Evolutionary conservation across 768 basidiomycete genomes (phyloP).

Genomic region (Coprinellus micaceus): DNA sequence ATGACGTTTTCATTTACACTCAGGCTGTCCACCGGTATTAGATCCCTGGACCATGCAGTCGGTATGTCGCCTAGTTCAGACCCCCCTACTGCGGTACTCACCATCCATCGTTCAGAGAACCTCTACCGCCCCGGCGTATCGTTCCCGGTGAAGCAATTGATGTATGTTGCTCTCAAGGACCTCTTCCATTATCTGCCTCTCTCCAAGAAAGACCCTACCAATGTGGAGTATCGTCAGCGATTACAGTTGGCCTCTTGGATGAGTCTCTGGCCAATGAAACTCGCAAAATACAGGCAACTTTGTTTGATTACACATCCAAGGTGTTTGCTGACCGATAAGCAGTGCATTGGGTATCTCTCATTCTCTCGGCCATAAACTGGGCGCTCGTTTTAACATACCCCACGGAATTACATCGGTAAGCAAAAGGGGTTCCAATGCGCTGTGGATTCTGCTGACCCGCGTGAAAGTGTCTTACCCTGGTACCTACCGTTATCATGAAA

Average conservation of each 20-base stretch:
- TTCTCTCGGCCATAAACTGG: conserved; percentile 68
- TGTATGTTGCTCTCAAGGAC: conserved; percentile 63
- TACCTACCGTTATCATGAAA: conserved; percentile 58
- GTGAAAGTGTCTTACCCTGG: conserved; percentile 65
- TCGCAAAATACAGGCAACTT: conserved; percentile 51
- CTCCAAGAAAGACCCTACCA: conserved; percentile 55
- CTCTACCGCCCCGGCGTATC: conserved; percentile 57
- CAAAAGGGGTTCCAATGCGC: conserved; percentile 1
- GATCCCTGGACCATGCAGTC: conserved; percentile 76
- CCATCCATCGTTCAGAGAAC: conserved; percentile 39
- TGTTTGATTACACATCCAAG: not conserved
- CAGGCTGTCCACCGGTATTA: conserved; percentile 79
- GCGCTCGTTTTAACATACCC: conserved; percentile 69
- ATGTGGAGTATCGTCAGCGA: conserved; percentile 60
- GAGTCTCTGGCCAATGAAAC: conserved; percentile 67
- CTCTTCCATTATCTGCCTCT: conserved; percentile 70
- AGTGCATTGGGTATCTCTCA: conserved; percentile 76
- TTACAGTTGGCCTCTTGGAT: conserved; percentile 77
- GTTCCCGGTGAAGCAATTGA: conserved; percentile 59
- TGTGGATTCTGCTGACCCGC: not conserved
- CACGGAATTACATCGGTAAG: conserved; percentile 83
- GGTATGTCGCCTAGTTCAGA: conserved; percentile 40
- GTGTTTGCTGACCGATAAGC: not conserved
- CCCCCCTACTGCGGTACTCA: not conserved
- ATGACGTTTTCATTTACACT: not conserved